phyloP scores from a whole-genome alignment of 352 stramenopile species.

The Globisporangium cylindrosporum region DNA sequence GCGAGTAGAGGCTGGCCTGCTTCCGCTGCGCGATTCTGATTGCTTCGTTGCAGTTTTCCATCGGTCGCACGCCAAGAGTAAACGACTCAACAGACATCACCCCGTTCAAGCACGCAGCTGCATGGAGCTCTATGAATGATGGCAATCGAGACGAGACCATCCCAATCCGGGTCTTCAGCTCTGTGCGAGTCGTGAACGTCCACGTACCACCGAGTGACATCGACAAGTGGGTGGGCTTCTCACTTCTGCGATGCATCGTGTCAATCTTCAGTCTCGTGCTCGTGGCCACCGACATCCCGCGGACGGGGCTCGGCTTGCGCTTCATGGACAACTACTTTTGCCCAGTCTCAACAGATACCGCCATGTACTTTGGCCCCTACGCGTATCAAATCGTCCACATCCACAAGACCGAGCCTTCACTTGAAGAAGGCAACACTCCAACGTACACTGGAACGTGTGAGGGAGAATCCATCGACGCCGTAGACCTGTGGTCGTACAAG shows the following conservation, averaged over 20 bases:
- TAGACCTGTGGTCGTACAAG: conserved; percentile 34
- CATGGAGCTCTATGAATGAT: conserved; percentile 2
- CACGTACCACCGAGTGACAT: conserved; percentile 22
- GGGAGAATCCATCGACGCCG: conserved; percentile 10
- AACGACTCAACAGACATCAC: neutral
- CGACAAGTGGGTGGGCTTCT: conserved; percentile 23
- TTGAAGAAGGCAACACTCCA: neutral
- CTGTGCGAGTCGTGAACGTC: neutral
- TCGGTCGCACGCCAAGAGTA: neutral
- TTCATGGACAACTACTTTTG: conserved; percentile 23
- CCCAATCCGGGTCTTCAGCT: neutral
- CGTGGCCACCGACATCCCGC: conserved; percentile 47
- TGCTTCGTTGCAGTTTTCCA: neutral
- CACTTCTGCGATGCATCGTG: conserved; percentile 24
- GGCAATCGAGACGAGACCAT: neutral
- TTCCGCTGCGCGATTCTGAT: neutral
- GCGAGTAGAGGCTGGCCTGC: neutral
- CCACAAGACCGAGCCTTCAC: conserved; percentile 1
- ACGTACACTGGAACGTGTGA: conserved; percentile 18
- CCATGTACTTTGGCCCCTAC: conserved; percentile 45
- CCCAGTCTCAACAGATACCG: conserved; percentile 24
- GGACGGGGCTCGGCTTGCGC: conserved; percentile 36
- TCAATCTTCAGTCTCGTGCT: conserved; percentile 39
- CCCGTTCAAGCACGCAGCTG: neutral
- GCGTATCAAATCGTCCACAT: conserved; percentile 38